Conservation (phyloP, 352 stramenopile genomes). For the Phytophthora idaei region DNA sequence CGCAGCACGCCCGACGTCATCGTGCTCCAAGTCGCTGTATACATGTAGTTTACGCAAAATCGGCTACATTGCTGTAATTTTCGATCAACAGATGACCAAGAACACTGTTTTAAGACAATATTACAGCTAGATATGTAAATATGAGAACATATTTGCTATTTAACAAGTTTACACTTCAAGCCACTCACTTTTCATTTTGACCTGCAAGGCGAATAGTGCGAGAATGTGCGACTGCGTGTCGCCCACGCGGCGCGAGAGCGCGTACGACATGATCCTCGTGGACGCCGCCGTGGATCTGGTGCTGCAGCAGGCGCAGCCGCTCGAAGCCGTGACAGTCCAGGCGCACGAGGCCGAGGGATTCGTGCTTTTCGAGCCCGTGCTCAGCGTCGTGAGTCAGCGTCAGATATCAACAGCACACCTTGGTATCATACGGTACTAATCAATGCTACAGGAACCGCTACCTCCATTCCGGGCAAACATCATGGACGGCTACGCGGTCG, state of each 20-base stretch:
- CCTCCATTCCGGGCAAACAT: conserved; percentile 96
- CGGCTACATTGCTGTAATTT: neutral
- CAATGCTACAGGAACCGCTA: conserved; percentile 73
- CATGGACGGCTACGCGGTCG: conserved; percentile 98
- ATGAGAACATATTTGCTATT: neutral
- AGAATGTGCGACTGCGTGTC: conserved; percentile 53
- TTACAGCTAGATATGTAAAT: neutral
- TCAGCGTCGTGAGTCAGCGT: conserved; percentile 32
- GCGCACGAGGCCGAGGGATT: conserved; percentile 48
- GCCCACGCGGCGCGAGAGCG: conserved; percentile 61
- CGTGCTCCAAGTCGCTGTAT: neutral
- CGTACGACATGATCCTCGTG: conserved; percentile 79
- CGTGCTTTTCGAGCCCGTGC: conserved; percentile 60
- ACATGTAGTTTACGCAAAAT: conserved; percentile 3
- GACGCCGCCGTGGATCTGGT: conserved; percentile 60
- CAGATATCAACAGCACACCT: neutral
- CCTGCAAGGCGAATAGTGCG: conserved; percentile 2
- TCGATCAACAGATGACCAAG: neutral
- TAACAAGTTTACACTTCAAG: neutral
- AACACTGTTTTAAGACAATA: too few relatives aligned
- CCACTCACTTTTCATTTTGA: conserved; percentile 5
- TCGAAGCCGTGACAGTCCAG: conserved; percentile 41
- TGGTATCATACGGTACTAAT: neutral
- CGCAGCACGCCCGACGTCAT: conserved; percentile 19
- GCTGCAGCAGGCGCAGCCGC: conserved; percentile 46